Evolutionary conservation across 2,329 filamentous ascomycete genomes (phyloP), one percentile per base, ranked within the genome.

Genomic region (Huntiella moniliformis): DNA sequence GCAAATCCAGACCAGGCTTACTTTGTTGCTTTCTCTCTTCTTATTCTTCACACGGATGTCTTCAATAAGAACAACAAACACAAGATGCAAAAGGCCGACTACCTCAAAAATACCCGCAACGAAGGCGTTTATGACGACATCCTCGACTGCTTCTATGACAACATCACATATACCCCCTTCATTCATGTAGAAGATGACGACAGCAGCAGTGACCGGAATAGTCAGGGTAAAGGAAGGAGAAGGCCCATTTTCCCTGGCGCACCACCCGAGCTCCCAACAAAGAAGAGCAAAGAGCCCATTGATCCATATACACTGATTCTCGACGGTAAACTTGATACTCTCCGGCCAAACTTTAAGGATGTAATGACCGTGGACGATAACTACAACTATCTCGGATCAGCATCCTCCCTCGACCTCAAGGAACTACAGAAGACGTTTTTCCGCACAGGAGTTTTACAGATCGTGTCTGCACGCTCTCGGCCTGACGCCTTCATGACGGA

Each of bases 21-120:
- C 60, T 94, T 96, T 56, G 88, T 96, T 52, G 86, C 88, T 12
- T 98, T 98, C 58, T 96, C 88, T 2, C 77, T 98, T 47, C 73
- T 98, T 50, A 95, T 98, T 54, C 68, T 98, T 32, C 91, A 98
- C 56, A 96, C 91, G 0, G 91, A 98, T 58, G 84, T 93, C n/a
- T 96, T 96, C 74, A 98, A 98, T 68, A 94, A 93, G 63, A 98
- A 96, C 66, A 96, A 96, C 65, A 96, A 96, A 64, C 75, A 91
- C 60, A 98, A 98, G 63, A 98, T 98, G 91, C 86, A 93, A 57
- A 92, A 93, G 58, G 65, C 73, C 1, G 91, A 96, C 56, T 98
- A 98, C 61, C 71, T 96, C 54, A 95, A 92, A 61, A 96, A 96
- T 58, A 92, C 87, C 0, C 78, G 77, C 16, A 86, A 83, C 3